Evolutionary conservation across 2,329 filamentous ascomycete genomes (phyloP).

Genomic region (Corinectria fuckeliana): DNA sequence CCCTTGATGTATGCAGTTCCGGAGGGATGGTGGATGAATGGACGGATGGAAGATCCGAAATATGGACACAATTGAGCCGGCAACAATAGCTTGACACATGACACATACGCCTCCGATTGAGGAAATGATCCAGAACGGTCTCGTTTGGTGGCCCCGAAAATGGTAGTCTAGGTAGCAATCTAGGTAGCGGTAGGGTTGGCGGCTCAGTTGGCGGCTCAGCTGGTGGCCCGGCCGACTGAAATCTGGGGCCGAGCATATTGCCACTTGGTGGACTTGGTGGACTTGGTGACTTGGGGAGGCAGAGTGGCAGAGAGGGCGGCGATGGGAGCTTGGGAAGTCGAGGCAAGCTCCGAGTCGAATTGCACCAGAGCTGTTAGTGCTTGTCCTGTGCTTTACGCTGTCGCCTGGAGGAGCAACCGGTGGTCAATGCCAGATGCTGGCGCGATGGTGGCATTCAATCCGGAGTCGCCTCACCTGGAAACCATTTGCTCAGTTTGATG

Average conservation of each 20-base stretch:
- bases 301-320: too few species aligned
- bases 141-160: slow-evolving; percentile 4
- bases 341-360: neutral
- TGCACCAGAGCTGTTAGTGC: neutral
- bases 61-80: neutral
- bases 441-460: slow-evolving; percentile 30
- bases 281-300: too few species aligned
- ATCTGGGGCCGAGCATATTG: slow-evolving; percentile 11
- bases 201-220: slow-evolving; percentile 2
- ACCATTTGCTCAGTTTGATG: slow-evolving; percentile 8
- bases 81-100: slow-evolving; percentile 7
- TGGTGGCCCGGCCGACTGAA: slow-evolving; percentile 2
- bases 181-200: neutral
- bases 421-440: slow-evolving; percentile 19
- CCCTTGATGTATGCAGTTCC: neutral
- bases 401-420: neutral
- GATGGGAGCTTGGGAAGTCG: neutral
- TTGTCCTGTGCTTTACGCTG: slow-evolving; percentile 5
- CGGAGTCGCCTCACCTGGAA: slow-evolving; percentile 19
- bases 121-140: slow-evolving; percentile 16
- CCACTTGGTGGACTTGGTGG: neutral
- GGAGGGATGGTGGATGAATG: neutral
- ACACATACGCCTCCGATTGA: slow-evolving; percentile 2
- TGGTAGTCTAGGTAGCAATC: neutral
- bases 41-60: neutral